Base-by-base conservation (phyloP, 345 rosid species). In the Melastoma malabathricum region DNA sequence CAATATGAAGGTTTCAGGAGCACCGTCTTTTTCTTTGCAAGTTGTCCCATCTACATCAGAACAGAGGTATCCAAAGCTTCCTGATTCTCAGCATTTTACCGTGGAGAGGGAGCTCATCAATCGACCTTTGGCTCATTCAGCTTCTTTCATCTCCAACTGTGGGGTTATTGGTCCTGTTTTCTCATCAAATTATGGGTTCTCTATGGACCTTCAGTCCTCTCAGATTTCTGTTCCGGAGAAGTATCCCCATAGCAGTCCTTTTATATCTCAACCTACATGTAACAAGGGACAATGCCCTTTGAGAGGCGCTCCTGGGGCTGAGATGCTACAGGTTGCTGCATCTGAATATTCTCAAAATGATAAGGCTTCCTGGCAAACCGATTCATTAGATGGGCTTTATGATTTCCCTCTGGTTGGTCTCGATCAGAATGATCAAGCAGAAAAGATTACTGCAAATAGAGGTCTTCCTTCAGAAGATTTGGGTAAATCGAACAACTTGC, bases 141-240 rank as follows among this genome's bases (percentile, higher is more conserved):
- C 65, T 67, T 72, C 65, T 49, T 13, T 72, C 51, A 49, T 76
- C 15, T 57, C 77, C 41, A 80, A 69, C 47, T 66, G 64, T 66
- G 95, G 75, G 59, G 57, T 64, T 50, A 82, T 78, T 61, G 89
- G 89, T 53, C 93, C 74, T 62, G 68, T 78, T 1, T 74, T 72
- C 52, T 86, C 97, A 20, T 78, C 97, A 29, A 73, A 88, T 6
- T 66, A 92, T 2, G 94, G 96, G 55, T 79, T 80, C 53, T 79
- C 89, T 43, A 65, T 67, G 41, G 84, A 79, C 64, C 73, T 66
- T 74, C 89, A 75, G 59, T 75, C 65, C 66, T 78, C 94, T 17
- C 67, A 87, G 51, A 64, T 60, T 57, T 66, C 73, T 27, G 64
- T 73, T 38, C 70, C 47, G 13, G 86, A 72, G 59, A 77, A 78